Percentiles rank a stretch among this genome's conserved stretches.
Evolutionary conservation across 345 rosid genomes (phyloP).

Genomic region (Sisymbrium altissimum): DNA sequence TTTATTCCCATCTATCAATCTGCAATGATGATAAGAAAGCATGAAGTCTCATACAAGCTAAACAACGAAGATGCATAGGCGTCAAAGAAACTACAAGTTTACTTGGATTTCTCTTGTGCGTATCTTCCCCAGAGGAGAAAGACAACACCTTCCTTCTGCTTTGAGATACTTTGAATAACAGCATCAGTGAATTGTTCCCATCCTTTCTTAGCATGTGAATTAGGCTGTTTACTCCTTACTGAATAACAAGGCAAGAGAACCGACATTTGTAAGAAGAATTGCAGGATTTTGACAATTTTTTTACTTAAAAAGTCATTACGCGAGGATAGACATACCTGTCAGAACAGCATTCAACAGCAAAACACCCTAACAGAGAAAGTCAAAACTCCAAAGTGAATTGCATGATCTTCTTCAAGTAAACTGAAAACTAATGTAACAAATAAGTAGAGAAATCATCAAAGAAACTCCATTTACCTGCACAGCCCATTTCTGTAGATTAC

Average conservation of each 20-base stretch:
- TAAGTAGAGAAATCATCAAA: slow-evolving; percentile 2
- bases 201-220: slow-evolving; percentile 96
- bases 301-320: background rate
- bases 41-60: background rate
- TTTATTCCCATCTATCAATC: slow-evolving; percentile 80
- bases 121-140: slow-evolving; percentile 96
- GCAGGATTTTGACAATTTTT: background rate
- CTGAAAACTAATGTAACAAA: background rate
- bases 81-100: background rate
- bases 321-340: slow-evolving; percentile 48
- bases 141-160: slow-evolving; percentile 82
- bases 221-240: slow-evolving; percentile 87
- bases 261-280: background rate
- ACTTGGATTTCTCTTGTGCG: slow-evolving; percentile 91
- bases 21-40: slow-evolving; percentile 28
- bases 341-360: slow-evolving; percentile 87
- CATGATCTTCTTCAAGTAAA: slow-evolving; percentile 6
- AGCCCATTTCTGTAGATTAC: slow-evolving; percentile 88
- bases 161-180: slow-evolving; percentile 71
- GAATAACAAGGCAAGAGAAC: slow-evolving; percentile 19
- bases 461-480: slow-evolving; percentile 51
- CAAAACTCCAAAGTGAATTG: slow-evolving; percentile 4
- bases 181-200: slow-evolving; percentile 98
- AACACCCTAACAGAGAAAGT: slow-evolving; percentile 56
- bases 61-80: slow-evolving; percentile 4